A percentile compares a stretch with the other conserved stretches of the same genome.
Conservation (phyloP, 2,329 filamentous ascomycete genomes). For the Huntiella savannae region DNA sequence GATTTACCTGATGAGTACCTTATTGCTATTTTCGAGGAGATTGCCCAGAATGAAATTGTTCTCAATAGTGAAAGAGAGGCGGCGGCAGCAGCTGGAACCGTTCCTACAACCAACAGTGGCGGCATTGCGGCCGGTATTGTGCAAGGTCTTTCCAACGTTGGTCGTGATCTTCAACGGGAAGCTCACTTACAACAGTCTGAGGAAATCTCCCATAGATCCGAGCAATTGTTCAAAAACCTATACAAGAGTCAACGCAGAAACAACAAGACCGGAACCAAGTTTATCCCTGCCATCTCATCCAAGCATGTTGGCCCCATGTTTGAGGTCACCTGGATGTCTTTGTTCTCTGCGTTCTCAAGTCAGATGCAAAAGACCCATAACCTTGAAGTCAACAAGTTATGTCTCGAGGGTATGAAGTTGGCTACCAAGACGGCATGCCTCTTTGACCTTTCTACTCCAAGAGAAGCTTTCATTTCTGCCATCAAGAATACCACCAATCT, state of each 20-base stretch:
- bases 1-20: slow-evolving; percentile 90
- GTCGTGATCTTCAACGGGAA: slow-evolving; percentile 77
- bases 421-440: slow-evolving; percentile 84
- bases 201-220: slow-evolving; percentile 56
- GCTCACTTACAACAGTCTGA: slow-evolving; percentile 90
- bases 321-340: slow-evolving; percentile 97
- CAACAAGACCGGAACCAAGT: slow-evolving; percentile 50
- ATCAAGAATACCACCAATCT: slow-evolving; percentile 88
- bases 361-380: slow-evolving; percentile 90
- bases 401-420: slow-evolving; percentile 87
- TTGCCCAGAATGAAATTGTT: slow-evolving; percentile 79
- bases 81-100: slow-evolving; percentile 57
- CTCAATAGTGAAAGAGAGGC: slow-evolving; percentile 80
- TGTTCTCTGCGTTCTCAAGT: slow-evolving; percentile 82
- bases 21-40: slow-evolving; percentile 77
- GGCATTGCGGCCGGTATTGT: slow-evolving; percentile 69
- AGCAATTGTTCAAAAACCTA: slow-evolving; percentile 82
- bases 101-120: slow-evolving; percentile 35
- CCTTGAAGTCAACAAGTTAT: slow-evolving; percentile 75
- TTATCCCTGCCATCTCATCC: slow-evolving; percentile 82
- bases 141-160: slow-evolving; percentile 77
- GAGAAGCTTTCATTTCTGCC: slow-evolving; percentile 86
- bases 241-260: slow-evolving; percentile 77
- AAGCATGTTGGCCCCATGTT: slow-evolving; percentile 98
- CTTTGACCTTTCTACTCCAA: slow-evolving; percentile 81